Percentiles rank a stretch among this genome's conserved stretches.
phyloP scores from a whole-genome alignment of 75 land plant species.

The Sequoiadendron giganteum region DNA sequence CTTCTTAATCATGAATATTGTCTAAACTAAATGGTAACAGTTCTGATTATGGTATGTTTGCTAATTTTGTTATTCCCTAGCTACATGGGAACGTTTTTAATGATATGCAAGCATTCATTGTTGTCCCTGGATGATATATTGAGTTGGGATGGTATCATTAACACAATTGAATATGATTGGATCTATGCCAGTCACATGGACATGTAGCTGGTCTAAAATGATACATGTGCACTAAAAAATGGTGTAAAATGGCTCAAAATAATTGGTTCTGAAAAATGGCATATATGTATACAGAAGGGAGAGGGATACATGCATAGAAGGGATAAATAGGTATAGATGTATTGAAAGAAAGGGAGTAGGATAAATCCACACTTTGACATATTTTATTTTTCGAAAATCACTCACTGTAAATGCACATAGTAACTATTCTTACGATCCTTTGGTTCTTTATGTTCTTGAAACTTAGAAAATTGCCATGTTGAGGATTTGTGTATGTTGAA shows the following conservation, averaged over 20 bases:
- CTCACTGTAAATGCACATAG: background rate
- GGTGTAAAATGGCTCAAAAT: no score
- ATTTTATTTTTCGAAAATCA: background rate
- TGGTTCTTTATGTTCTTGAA: background rate
- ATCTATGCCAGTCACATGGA: background rate
- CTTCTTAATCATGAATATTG: no score
- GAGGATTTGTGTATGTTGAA: background rate
- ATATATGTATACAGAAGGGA: background rate
- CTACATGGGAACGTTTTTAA: background rate
- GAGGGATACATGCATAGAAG: no score
- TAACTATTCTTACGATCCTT: background rate
- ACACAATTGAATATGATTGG: background rate
- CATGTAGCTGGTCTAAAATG: background rate
- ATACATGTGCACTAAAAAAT: no score
- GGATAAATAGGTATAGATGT: background rate
- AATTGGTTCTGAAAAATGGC: background rate
- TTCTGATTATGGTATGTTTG: background rate
- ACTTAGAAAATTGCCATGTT: background rate
- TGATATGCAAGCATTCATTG: background rate
- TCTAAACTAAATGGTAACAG: background rate
- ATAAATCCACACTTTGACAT: background rate
- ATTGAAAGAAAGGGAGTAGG: background rate
- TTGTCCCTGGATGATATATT: background rate
- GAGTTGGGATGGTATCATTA: background rate
- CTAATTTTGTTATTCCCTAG: background rate